Percentiles rank a stretch among this genome's conserved stretches.
phyloP scores from a whole-genome alignment of 2,329 filamentous ascomycete genomes.

The Colletotrichum trifolii region DNA sequence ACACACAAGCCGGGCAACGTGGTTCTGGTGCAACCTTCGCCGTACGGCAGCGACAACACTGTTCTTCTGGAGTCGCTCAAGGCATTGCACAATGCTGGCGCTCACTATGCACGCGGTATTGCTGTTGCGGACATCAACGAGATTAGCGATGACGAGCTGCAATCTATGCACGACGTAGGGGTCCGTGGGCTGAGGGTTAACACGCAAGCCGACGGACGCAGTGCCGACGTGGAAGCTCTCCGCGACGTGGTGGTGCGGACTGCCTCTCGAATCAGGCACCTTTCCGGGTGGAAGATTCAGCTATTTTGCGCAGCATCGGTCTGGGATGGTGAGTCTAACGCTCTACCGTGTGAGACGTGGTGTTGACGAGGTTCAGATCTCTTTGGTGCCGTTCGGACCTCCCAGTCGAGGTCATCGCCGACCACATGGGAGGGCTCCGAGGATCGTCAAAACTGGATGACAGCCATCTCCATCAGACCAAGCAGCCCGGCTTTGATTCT shows the following conservation, averaged over 20 bases:
- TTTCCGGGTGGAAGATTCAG: constrained; percentile 10
- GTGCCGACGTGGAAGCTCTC: constrained; percentile 6
- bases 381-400: not conserved
- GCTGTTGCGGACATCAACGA: constrained; percentile 11
- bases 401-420: constrained; percentile 18
- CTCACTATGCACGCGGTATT: not conserved
- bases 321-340: constrained; percentile 1
- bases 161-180: not conserved
- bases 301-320: constrained; percentile 3
- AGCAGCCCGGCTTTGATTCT: constrained; percentile 7
- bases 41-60: constrained; percentile 14
- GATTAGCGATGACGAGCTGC: not conserved
- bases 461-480: not conserved
- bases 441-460: constrained; percentile 6
- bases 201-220: constrained; percentile 4
- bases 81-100: not conserved
- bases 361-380: not conserved
- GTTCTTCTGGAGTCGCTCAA: not conserved
- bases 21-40: constrained; percentile 14
- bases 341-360: not conserved
- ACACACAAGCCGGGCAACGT: not conserved
- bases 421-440: constrained; percentile 20
- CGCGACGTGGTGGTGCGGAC: not conserved
- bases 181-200: constrained; percentile 13
- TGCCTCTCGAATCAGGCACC: not conserved